These are phyloP conservation scores for apple (Malus domestica) DNA, from an alignment of 306 rosid genomes.

Conservation along the genomic window DNA sequence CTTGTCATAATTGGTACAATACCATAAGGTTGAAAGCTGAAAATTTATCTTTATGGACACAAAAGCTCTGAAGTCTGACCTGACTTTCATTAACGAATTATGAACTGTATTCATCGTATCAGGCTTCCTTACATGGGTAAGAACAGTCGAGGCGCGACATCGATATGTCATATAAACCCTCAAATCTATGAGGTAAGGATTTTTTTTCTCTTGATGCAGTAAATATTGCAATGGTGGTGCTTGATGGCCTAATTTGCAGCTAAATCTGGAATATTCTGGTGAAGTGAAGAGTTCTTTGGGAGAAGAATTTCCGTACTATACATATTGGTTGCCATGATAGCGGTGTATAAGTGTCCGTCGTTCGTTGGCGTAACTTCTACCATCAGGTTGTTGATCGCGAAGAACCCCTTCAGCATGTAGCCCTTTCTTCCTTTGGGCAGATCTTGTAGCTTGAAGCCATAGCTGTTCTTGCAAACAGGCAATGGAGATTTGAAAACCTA, in stretches of 20 bases:
- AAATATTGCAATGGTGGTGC: not conserved
- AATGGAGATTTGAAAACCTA: not conserved
- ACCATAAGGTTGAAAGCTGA: not conserved
- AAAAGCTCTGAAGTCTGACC: not conserved
- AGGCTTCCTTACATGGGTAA: not conserved
- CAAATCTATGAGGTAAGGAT: not conserved
- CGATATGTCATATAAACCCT: not conserved
- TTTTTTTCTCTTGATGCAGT: not conserved
- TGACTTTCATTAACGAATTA: not conserved
- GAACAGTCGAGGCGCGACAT: not conserved
- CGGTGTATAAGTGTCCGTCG: too few relatives aligned
- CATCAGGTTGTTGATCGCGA: not conserved
- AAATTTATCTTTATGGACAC: not conserved
- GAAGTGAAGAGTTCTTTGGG: not conserved
- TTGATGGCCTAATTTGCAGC: not conserved
- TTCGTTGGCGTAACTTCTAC: too few relatives aligned
- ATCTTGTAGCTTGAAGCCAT: not conserved
- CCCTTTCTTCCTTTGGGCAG: not conserved
- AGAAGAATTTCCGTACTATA: not conserved
- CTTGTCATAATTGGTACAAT: not conserved
- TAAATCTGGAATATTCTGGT: not conserved
- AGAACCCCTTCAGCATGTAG: not conserved
- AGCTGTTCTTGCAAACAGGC: not conserved
- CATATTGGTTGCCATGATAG: too few relatives aligned
- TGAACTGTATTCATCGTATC: not conserved